Conservation (phyloP, 2,329 filamentous ascomycete species). For the Fusarium anguioides region DNA sequence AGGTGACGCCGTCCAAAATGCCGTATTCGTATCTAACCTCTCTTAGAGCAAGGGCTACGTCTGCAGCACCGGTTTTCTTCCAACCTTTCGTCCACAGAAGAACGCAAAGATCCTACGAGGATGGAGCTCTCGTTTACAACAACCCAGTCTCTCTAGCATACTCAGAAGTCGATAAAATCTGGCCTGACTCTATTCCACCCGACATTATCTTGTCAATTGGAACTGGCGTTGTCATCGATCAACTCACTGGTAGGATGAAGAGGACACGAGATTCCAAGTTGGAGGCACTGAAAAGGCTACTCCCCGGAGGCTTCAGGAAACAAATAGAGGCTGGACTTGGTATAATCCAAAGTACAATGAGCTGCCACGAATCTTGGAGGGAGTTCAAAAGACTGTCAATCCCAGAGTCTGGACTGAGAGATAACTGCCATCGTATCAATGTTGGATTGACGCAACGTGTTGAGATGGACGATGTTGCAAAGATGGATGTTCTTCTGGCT, state of each 20-base stretch:
- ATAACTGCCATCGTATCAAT: constrained; percentile 15
- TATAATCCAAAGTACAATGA: not conserved
- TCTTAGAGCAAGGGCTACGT: constrained; percentile 21
- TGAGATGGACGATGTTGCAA: constrained; percentile 5
- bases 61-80: constrained; percentile 13
- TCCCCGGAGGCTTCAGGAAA: not conserved
- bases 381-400: not conserved
- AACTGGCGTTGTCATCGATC: not conserved
- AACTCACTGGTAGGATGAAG: not conserved
- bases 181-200: not conserved
- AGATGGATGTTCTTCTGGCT: not conserved
- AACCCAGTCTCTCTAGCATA: constrained; percentile 12
- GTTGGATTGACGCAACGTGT: not conserved
- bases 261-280: not conserved
- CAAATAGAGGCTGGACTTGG: not conserved
- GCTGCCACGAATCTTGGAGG: constrained; percentile 12
- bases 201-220: constrained; percentile 19
- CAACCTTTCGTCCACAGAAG: constrained; percentile 1
- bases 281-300: not conserved
- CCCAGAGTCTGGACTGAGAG: not conserved
- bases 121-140: constrained; percentile 11
- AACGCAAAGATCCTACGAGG: not conserved
- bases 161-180: constrained; percentile 10
- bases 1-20: too few species aligned
- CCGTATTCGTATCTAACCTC: not conserved